These are phyloP conservation scores for Aegilops bicornis DNA, from an alignment of 176 grass and related monocot species.

Conservation along the genomic window DNA sequence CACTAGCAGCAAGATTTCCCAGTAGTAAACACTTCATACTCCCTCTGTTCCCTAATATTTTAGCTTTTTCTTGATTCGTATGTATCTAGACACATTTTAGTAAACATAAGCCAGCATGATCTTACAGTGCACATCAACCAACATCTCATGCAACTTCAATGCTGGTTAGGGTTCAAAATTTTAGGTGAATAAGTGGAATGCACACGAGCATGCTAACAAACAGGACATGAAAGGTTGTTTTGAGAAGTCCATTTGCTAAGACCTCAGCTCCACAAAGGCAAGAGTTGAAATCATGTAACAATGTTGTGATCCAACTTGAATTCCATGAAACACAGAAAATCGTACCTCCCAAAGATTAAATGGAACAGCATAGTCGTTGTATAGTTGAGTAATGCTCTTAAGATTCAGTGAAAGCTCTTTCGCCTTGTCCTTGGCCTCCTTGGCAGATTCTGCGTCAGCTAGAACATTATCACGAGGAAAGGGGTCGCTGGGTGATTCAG, in stretches of 20 bases:
- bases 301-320: neutral
- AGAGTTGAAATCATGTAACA: neutral
- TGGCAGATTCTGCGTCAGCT: conserved; percentile 46
- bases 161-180: neutral
- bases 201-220: neutral
- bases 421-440: conserved; percentile 71
- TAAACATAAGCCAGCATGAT: neutral
- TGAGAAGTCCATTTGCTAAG: neutral
- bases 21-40: neutral
- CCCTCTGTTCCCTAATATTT: too few relatives aligned
- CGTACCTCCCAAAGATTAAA: conserved; percentile 95
- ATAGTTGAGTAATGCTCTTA: conserved; percentile 96
- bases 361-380: conserved; percentile 89
- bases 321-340: conserved; percentile 34
- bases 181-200: conserved; percentile 15
- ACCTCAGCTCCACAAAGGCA: neutral
- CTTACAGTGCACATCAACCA: conserved; percentile 10
- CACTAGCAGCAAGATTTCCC: neutral
- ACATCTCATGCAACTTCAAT: neutral
- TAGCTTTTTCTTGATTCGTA: too few relatives aligned
- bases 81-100: neutral
- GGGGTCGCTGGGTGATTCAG: conserved; percentile 47
- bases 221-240: neutral
- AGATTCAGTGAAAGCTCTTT: conserved; percentile 79
- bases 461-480: conserved; percentile 49